These are phyloP conservation scores for Quillaja saponaria DNA, from an alignment of 306 rosid species.

Conservation along the genomic window DNA sequence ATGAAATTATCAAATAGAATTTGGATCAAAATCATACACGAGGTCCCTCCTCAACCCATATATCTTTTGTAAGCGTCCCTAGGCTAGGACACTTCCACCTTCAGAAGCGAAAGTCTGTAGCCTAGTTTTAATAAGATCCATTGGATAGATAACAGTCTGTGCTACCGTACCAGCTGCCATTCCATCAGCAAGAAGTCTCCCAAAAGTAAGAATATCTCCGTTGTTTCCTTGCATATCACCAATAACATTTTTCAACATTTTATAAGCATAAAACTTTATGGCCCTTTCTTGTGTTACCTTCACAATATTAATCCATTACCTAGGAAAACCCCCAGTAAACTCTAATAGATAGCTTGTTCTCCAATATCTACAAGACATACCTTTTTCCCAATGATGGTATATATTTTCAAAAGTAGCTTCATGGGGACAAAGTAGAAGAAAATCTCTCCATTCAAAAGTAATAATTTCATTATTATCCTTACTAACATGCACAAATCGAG, in stretches of 20 bases:
- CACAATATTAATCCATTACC: slow-evolving; percentile 56
- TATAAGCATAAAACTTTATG: slow-evolving; percentile 53
- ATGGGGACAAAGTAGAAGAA: slow-evolving; percentile 59
- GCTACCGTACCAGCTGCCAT: slow-evolving; percentile 59
- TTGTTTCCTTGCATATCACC: slow-evolving; percentile 30
- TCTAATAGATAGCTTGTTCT: slow-evolving; percentile 55
- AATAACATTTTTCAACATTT: slow-evolving; percentile 49
- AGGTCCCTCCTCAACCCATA: slow-evolving; percentile 63
- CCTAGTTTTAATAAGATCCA: slow-evolving; percentile 60
- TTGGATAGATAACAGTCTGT: slow-evolving; percentile 47
- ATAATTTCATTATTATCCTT: slow-evolving; percentile 57
- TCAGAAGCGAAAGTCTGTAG: slow-evolving; percentile 53
- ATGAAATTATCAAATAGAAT: too few relatives aligned
- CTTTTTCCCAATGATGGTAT: slow-evolving; percentile 57
- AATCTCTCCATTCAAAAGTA: slow-evolving; percentile 67
- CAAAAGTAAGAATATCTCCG: slow-evolving; percentile 45
- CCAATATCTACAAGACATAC: slow-evolving; percentile 59
- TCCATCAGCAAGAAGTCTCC: slow-evolving; percentile 55
- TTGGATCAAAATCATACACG: too few relatives aligned
- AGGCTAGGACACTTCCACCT: slow-evolving; percentile 47
- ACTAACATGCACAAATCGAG: slow-evolving; percentile 55
- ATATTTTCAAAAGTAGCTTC: slow-evolving; percentile 58
- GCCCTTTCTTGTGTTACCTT: slow-evolving; percentile 63
- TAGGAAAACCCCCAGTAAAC: slow-evolving; percentile 53
- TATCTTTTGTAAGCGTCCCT: slow-evolving; percentile 43